Evolutionary conservation across 331 rosid genomes (phyloP).

Genomic region (Quercus phellos): DNA sequence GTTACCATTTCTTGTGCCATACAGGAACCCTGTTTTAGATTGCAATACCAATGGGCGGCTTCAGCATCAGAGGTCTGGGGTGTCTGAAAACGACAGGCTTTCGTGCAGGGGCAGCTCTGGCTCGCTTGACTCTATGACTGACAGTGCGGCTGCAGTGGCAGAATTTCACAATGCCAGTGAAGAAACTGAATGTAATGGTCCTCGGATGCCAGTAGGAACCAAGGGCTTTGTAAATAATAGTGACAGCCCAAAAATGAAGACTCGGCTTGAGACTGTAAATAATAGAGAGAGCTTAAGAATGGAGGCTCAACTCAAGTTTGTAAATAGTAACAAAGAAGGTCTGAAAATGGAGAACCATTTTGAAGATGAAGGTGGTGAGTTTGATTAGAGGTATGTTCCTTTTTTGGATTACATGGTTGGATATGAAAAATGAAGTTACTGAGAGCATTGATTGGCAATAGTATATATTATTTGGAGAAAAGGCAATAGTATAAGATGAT

Average conservation of each 20-base stretch:
- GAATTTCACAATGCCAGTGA: conserved; percentile 38
- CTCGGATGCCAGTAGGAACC: conserved; percentile 32
- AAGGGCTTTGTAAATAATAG: conserved; percentile 60
- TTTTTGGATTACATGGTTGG: neutral
- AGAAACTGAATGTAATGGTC: conserved; percentile 43
- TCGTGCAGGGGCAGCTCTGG: conserved; percentile 30
- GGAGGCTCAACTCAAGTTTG: conserved; percentile 74
- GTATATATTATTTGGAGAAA: too few relatives aligned
- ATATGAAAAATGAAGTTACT: neutral
- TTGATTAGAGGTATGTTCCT: conserved; percentile 22
- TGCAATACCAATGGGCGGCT: conserved; percentile 37
- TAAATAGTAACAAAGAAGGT: conserved; percentile 62
- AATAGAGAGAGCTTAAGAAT: conserved; percentile 60
- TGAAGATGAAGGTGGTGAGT: conserved; percentile 41
- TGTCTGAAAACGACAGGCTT: conserved; percentile 47
- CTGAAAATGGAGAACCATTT: conserved; percentile 67
- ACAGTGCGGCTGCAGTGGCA: conserved; percentile 17
- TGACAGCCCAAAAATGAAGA: conserved; percentile 44
- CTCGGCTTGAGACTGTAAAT: conserved; percentile 78
- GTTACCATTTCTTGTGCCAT: conserved; percentile 7
- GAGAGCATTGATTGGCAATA: neutral
- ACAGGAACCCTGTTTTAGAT: conserved; percentile 39
- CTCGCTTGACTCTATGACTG: conserved; percentile 19
- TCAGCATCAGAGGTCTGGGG: conserved; percentile 34
- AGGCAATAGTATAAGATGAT: neutral